Evolutionary conservation across 176 grass and related monocot species (phyloP), one percentile per base, ranked within the genome.

Genomic region (Saccharum officinarum): DNA sequence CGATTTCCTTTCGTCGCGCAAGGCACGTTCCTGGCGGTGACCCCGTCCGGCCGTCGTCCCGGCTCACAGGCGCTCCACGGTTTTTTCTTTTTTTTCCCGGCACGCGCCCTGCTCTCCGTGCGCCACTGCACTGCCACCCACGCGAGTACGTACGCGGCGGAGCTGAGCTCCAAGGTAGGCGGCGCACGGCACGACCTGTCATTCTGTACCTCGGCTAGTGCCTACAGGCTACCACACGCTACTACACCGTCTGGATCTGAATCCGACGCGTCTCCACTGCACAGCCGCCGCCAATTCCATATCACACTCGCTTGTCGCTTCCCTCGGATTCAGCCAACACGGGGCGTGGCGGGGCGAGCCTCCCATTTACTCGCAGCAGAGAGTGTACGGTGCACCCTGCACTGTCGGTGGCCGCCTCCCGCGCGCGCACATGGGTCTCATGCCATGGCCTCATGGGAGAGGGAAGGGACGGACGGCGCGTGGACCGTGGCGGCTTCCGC

Each of bases 381-480:
- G 37, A 8, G 13, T 5, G 40, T 25, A 37, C 39, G 10, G 0
- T 70, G 67, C 7, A 52, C 62, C 15, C 44, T 52, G 46, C 61
- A 1, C 1, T 77, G 83, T 85, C 83, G 83, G 83, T 85, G 44
- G 73, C 44, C 82, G 63, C 82, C 72, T 67, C 18, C 64, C 42
- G 69, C 82, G 28, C 57, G 10, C 62, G 63, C 83, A 85, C 83
- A 85, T 85, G 83, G 83, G 62, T 41, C 45, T 66, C 73, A 34
- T 65, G 81, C 8, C 55, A 59, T 57, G 54, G 49, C 49, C 15
- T 20, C 50, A 7, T 8, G 50, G 50, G 34, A 22, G 45, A 50
- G 52, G 50, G 6, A 54, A 54, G 49, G 49, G 5, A 18, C 50
- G 54, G 54, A 9, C n/a, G 49, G 49, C 16, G 49, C 15, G 67